Base-by-base conservation (phyloP, 1,284 basidiomycete genomes). In the Moniliella sp. region DNA sequence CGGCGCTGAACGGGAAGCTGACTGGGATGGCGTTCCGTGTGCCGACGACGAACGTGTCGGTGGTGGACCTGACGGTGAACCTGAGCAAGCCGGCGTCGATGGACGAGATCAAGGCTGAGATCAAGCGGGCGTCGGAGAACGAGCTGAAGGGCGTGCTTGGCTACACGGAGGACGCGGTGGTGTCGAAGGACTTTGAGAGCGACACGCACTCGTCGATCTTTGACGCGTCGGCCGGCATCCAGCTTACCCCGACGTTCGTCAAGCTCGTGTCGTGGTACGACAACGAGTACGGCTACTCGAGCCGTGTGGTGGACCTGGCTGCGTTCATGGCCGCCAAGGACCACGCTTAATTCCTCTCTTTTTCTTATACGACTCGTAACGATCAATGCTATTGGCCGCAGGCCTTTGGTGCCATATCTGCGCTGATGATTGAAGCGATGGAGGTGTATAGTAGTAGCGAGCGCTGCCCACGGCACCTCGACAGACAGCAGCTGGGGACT, bases 11-110 rank as follows among this genome's bases (percentile, higher is more conserved):
- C 67, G 88, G 88, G 69, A 97, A 94, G 71, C 76, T 61, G 18
- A 82, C 79, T 43, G 83, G 83, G 66, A 77, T 94, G 64, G 57
- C 88, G 31, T 94, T 97, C 86, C 91, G 88, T 69, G 77, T 97
- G 39, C 91, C 88, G 49, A 91, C 83, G 45, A 68, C 80, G 55
- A 80, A 97, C 59, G 91, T 97, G n/a, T n/a, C 29, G 18, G 91
- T 97, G 47, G 88, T 99, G 61, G 88, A 99, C 68, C 74, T 99
- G 46, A 84, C 91, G 48, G 78, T 74, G 57, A 82, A 88, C 58
- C 70, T 83, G 56, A 78, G 84, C 69, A 93, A 83, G 71, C 57
- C 65, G 28, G 57, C 60, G 27, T 63, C 71, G 25, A 93, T 93
- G 68, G 81, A 84, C 14, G 70, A 82, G 46, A 91, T 99, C 75